Base-by-base conservation (phyloP, 495 filamentous ascomycete genomes). In the Aspergillus ostianus region DNA sequence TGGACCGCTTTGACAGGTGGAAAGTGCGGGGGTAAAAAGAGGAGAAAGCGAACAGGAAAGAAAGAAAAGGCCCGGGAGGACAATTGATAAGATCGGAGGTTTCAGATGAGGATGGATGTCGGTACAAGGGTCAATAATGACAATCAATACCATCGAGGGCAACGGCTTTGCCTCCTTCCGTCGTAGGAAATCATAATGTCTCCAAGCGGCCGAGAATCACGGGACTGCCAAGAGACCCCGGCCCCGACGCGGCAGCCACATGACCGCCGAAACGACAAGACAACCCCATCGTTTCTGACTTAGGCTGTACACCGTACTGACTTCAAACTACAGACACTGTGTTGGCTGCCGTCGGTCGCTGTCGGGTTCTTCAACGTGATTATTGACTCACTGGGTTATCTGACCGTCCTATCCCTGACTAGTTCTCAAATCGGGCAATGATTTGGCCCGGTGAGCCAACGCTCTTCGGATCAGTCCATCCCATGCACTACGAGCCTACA, bases 1-100 rank as follows among this genome's bases (percentile, higher is more conserved):
- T 41, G 36, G 36, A 41, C 36, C 36, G 36, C 36, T 41, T 20
- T 32, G 53, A 19, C 21, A 29, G 19, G 18, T 56, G 45, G 21
- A 8, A 29, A 48, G 20, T 56, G 54, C 54, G 54, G 54, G 54
- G 50, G 19, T 23, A 32, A 53, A 26, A 53, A 8, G 21, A 53
- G 27, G 27, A 27, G 53, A 36, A 51, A 21, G 27, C 26, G 18
- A 32, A 27, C 44, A 51, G 47, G 13, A 44, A 27, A 49, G 54
- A 20, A 27, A 49, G 54, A 20, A 19, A 26, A 30, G 20, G 23
- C 29, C 29, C 29, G 51, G 18, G 26, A 50, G 44, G 54, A 29
- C 29, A 59, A 60, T 56, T 58, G 60, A 63, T 63, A 59, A 59
- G 60, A 59, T 59, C 51, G 46, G 45, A 51, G 13, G 41, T 53